Evolutionary conservation across 805 yeast species (phyloP).

Genomic region (Komagataella ulmi): DNA sequence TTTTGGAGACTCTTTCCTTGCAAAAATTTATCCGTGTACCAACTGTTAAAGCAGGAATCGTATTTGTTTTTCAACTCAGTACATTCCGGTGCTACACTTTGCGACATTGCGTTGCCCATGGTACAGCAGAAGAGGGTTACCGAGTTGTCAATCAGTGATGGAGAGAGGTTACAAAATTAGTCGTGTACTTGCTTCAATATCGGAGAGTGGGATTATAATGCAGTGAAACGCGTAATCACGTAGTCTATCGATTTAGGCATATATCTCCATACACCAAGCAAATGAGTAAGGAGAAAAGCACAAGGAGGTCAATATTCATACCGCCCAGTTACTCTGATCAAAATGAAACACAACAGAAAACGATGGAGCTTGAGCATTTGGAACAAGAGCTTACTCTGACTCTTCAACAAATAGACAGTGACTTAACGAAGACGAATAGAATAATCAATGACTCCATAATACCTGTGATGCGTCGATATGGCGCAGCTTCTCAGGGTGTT

Average conservation of each 20-base stretch:
- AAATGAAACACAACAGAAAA: conserved; percentile 2
- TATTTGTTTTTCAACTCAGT: conserved; percentile 74
- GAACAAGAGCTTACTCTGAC: conserved; percentile 73
- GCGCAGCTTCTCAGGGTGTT: conserved; percentile 40
- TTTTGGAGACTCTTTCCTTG: conserved; percentile 52
- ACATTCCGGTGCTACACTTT: conserved; percentile 96
- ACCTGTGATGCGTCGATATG: conserved; percentile 54
- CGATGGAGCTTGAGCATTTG: conserved; percentile 40
- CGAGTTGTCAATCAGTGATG: background rate
- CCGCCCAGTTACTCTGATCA: background rate
- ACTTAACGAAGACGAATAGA: conserved; percentile 54
- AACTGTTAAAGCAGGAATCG: conserved; percentile 85
- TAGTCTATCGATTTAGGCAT: background rate
- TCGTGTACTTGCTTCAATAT: background rate
- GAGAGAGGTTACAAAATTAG: background rate
- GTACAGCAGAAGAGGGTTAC: background rate
- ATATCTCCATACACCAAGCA: background rate
- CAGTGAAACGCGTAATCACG: background rate
- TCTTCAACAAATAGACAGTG: conserved; percentile 68
- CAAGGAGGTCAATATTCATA: background rate
- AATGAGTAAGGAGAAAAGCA: background rate
- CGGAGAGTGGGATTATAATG: background rate
- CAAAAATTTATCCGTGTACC: conserved; percentile 86
- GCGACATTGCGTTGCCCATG: conserved; percentile 66
- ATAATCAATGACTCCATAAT: conserved; percentile 54